A percentile compares a stretch with the other conserved stretches of the same genome.
Evolutionary conservation across 352 stramenopile genomes (phyloP).

Genomic region (Phytophthora sp.): DNA sequence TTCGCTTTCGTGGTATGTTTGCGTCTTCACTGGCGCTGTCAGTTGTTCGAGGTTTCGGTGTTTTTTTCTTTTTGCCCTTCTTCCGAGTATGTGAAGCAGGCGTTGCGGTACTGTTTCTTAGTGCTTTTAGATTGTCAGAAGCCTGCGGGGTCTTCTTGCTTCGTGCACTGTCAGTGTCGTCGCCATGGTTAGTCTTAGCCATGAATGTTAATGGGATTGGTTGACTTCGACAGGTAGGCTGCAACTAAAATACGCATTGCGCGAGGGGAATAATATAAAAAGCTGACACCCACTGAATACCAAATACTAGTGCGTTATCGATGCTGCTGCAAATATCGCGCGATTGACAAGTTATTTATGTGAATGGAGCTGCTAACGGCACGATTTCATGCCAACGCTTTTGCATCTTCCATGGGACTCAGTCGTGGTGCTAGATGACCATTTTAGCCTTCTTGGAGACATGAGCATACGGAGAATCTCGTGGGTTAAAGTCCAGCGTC

Average conservation of each 20-base stretch:
- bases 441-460: not conserved
- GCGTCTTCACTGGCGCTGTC: not conserved
- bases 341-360: conserved; percentile 1
- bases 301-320: not conserved
- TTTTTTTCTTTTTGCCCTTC: conserved; percentile 22
- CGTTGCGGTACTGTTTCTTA: not conserved
- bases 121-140: not conserved
- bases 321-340: not conserved
- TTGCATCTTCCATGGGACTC: not conserved
- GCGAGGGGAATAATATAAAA: not conserved
- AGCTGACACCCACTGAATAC: not conserved
- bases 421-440: not conserved
- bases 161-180: conserved; percentile 3
- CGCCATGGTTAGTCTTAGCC: conserved; percentile 2
- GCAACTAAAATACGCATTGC: conserved; percentile 8
- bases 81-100: not conserved
- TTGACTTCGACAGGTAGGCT: not conserved
- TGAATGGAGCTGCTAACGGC: not conserved
- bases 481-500: conserved; percentile 23
- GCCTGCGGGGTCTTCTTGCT: not conserved
- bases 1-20: conserved; percentile 4
- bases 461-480: conserved; percentile 25
- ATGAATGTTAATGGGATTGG: not conserved
- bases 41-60: not conserved
- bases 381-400: conserved; percentile 1